A percentile compares a stretch with the other conserved stretches of the same genome.
Evolutionary conservation across 2,329 filamentous ascomycete genomes (phyloP).

Genomic region (Fusarium staphyleae): DNA sequence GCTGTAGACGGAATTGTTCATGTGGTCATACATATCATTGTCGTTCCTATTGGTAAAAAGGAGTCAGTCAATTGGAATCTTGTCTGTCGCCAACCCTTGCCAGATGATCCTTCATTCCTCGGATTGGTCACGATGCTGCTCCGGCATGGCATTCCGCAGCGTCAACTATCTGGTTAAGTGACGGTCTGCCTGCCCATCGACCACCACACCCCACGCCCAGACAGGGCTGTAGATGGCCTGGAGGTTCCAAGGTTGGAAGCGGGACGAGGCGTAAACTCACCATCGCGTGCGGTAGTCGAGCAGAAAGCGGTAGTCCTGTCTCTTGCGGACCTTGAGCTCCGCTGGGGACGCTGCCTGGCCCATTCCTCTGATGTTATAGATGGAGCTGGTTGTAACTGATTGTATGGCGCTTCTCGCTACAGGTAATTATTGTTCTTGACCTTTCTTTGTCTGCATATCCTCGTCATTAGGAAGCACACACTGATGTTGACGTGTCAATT

Average conservation of each 20-base stretch:
- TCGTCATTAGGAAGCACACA: no score
- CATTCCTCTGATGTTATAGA: slow-evolving; percentile 15
- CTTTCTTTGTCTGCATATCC: not conserved
- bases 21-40: slow-evolving; percentile 94
- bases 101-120: slow-evolving; percentile 10
- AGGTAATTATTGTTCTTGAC: slow-evolving; percentile 9
- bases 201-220: not conserved
- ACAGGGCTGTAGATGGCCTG: not conserved
- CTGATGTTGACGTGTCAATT: not conserved
- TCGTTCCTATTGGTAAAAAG: slow-evolving; percentile 68
- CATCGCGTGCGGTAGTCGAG: slow-evolving; percentile 88
- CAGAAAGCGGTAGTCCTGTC: slow-evolving; percentile 78
- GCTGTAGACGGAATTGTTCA: slow-evolving; percentile 91
- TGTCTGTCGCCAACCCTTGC: not conserved
- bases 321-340: slow-evolving; percentile 65
- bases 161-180: slow-evolving; percentile 2
- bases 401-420: not conserved
- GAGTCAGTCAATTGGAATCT: slow-evolving; percentile 22
- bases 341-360: slow-evolving; percentile 25
- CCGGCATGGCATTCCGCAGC: slow-evolving; percentile 10
- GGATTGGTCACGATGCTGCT: slow-evolving; percentile 7
- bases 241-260: not conserved
- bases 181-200: not conserved
- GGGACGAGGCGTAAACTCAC: slow-evolving; percentile 53
- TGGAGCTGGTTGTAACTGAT: no score